Base-by-base conservation (phyloP, 495 filamentous ascomycete species). In the Trichocladium antarcticum region DNA sequence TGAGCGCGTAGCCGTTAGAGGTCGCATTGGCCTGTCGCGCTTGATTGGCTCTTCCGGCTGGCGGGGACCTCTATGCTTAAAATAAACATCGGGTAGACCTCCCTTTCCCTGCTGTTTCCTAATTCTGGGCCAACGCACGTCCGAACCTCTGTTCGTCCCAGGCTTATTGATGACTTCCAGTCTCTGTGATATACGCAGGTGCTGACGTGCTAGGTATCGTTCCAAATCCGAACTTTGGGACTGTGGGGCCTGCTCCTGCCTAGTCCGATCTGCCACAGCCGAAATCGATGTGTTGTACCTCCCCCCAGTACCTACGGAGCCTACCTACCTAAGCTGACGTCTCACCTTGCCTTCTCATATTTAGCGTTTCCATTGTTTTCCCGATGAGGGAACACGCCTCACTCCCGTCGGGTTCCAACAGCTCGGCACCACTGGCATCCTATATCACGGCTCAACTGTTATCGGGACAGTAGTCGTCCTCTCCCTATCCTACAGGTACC, bases 131-230 rank as follows among this genome's bases (percentile, higher is more conserved):
- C 40, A 41, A 46, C 20, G 21, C 43, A 37, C 49, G 44, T 53
- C 50, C 58, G 50, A 57, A 57, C 56, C 32, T 27, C 35, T 57
- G 55, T 62, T 62, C 59, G 49, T 59, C 59, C 61, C 50, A 47
- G 53, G 39, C 55, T 48, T 34, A 47, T 50, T 29, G 21, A 20
- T 36, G 38, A 42, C 57, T 60, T 62, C 62, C 8, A 39, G 34
- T 51, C 46, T 20, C 34, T 11, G 17, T 49, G 51, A 31, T 62
- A 64, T 64, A 60, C 38, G 45, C 54, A 64, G 62, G 37, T 62
- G 61, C 61, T 59, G 59, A 49, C 48, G 45, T 55, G 19, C 1
- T 16, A 44, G 20, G 17, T 19, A 34, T 36, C 22, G 24, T 29
- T 36, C 36, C 37, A 21, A 39, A 39, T 47, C 34, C 22, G 37